A percentile compares a stretch with the other conserved stretches of the same genome.
phyloP scores from a whole-genome alignment of 169 alveolate species.

The Eimeria acervulina region DNA sequence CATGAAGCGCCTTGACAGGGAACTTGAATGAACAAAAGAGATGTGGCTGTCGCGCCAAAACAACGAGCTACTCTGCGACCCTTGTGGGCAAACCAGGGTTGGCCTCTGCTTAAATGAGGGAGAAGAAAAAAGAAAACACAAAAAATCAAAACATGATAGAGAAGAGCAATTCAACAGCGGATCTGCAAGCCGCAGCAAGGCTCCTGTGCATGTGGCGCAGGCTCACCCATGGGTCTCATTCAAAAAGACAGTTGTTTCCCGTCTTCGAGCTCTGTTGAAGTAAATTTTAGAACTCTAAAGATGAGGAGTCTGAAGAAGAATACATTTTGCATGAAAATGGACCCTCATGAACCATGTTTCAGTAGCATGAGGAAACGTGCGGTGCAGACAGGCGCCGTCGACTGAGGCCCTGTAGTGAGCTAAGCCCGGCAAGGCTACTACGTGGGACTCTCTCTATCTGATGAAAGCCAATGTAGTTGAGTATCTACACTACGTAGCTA shows the following conservation, averaged over 20 bases:
- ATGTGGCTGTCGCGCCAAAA: background rate
- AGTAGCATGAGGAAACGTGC: background rate
- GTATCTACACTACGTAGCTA: too few species aligned
- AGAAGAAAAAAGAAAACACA: background rate
- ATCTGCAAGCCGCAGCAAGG: constrained; percentile 25
- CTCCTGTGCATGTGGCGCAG: constrained; percentile 46
- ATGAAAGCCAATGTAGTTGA: too few species aligned
- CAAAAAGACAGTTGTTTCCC: background rate
- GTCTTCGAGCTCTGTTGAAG: background rate
- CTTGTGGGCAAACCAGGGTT: background rate
- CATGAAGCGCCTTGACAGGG: background rate
- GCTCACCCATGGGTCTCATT: background rate
- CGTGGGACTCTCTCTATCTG: too few species aligned
- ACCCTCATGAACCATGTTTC: background rate
- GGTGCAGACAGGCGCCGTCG: constrained; percentile 62
- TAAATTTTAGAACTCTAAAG: background rate
- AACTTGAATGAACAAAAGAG: background rate
- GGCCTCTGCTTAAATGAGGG: background rate
- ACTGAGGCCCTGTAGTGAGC: too few species aligned
- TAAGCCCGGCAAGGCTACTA: too few species aligned
- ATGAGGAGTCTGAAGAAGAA: background rate
- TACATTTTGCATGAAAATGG: background rate
- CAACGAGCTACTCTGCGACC: background rate
- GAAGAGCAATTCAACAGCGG: background rate
- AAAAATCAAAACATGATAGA: background rate